Base-by-base conservation (phyloP, 1,284 basidiomycete species). In the Takashimella koratensis region DNA sequence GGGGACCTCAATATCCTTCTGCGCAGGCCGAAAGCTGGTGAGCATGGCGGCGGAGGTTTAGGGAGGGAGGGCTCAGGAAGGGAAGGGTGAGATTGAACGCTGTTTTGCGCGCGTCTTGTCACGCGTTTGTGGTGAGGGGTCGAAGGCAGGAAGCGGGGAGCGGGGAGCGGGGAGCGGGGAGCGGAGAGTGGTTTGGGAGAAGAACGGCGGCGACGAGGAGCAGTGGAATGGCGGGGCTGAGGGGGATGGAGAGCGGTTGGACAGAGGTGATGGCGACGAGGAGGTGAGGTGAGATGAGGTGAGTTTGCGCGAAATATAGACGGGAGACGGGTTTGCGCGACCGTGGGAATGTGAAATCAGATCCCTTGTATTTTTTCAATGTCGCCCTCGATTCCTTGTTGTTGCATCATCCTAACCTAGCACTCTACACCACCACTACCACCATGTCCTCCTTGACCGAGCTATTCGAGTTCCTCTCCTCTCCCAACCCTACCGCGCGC, bases 401-500 rank as follows among this genome's bases (percentile, higher is more conserved):
- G 10, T 8, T 16, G 16, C 30, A 8, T 36, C 30, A 36, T 8
- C 24, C 20, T 43, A 10, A n/a, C n/a, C n/a, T n/a, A n/a, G 11
- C 42, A n/a, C 20, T 10, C 20, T 43, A 8, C 10, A 46, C 6
- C 3, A 11, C 23, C 42, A n/a, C 36, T 39, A 1, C 19, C 53
- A 61, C 21, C 26, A 76, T 76, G 75, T 49, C 70, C 10, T 67
- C 68, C 2, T 59, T 76, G n/a, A 66, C 73, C 36, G 77, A 96
- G 84, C 83, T 97, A 22, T 77, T 93, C 25, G 84, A 84, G 27
- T 97, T 97, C 68, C 77, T 97, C 45, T 85, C 87, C 64, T 90
- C 94, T 65, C 82, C 81, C 54, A 96, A 94, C 66, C 89, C 88
- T 0, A 84, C 90, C 70, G 93, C 88, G 22, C 83, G 94, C 42